Percentiles rank a stretch among this genome's conserved stretches.
Conservation (phyloP, 1,139 yeast genomes). For the Kodamaea sp. region DNA sequence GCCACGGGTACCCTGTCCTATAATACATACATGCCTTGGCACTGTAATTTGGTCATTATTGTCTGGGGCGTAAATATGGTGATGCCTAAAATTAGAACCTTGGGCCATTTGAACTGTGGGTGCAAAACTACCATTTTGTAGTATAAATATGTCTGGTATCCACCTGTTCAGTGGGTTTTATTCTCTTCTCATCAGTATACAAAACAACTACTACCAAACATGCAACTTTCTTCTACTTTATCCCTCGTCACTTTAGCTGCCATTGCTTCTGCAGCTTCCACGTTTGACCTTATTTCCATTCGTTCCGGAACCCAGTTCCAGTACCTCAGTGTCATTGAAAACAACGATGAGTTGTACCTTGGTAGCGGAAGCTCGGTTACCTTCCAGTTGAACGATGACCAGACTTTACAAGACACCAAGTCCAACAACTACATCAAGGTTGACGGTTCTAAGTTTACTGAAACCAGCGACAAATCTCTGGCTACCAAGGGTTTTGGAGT, state of each 20-base stretch:
- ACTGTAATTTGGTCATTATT: too few species aligned
- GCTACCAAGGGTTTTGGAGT: conserved; percentile 21
- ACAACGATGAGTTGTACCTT: conserved; percentile 17
- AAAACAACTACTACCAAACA: conserved; percentile 5
- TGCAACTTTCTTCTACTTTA: conserved; percentile 18
- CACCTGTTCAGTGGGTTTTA: too few species aligned
- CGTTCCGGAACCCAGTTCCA: conserved; percentile 29
- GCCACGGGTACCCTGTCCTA: too few species aligned
- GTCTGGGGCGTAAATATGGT: too few species aligned
- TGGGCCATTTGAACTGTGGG: too few species aligned
- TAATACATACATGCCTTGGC: too few species aligned
- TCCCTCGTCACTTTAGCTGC: conserved; percentile 22
- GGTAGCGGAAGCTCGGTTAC: conserved; percentile 17
- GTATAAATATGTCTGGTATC: too few species aligned
- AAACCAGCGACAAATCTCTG: conserved; percentile 16
- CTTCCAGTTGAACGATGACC: conserved; percentile 20
- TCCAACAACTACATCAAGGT: conserved; percentile 17
- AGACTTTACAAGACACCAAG: conserved; percentile 22
- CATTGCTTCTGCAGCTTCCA: conserved; percentile 25
- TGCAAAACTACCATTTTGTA: too few species aligned
- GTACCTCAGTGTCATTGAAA: conserved; percentile 11
- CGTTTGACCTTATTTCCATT: conserved; percentile 21
- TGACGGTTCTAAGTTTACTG: conserved; percentile 17
- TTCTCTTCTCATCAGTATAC: conserved; percentile 7
- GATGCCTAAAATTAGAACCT: too few species aligned